Base-by-base conservation (phyloP, 108 stramenopile species). In the Stephanodiscus triporus region DNA sequence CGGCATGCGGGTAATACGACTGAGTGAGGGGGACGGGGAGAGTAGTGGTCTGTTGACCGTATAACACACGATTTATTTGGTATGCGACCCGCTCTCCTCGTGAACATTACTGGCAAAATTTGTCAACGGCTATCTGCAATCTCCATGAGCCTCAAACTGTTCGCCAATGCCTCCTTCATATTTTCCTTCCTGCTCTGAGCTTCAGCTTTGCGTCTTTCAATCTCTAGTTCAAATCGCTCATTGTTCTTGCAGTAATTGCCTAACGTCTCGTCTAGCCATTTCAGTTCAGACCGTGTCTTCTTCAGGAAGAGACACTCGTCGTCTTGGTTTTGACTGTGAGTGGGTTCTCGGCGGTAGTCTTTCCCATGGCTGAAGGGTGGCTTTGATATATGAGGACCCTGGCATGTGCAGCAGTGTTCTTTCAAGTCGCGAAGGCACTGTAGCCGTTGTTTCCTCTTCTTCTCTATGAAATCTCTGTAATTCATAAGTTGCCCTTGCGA, bases 91-190 rank as follows among this genome's bases (percentile, higher is more conserved):
- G 9, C 40, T 11, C 11, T 40, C 9, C 11, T 40, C 40, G 11
- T 40, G 40, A 1, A 9, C 10, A 40, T 9, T 40, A 40, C 40
- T 40, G 40, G 40, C 40, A 40, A 11, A 9, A 40, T 40, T 40
- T 40, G 8, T 49, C 19, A 19, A 16, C 40, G 9, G 40, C 36
- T n/a, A 37, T 59, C 58, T 23, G 63, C 62, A 36, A 80, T 80
- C n/a, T 80, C 79, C 72, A 80, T 80, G 42, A 80, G 51, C 29
- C 72, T 69, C 55, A 80, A 56, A 48, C 79, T 80, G 58, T 69
- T 80, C 19, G 79, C 79, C 40, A 80, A 30, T 11, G 61, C 68
- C 23, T 80, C 79, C 55, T 73, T 80, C 72, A 80, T 53, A 19
- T 51, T 27, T 10, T 50, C 72, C 51, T 80, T 80, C 49, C 34